A percentile compares a stretch with the other conserved stretches of the same genome.
Conservation (phyloP, 2,329 filamentous ascomycete genomes). For the Gyromitra esculenta region DNA sequence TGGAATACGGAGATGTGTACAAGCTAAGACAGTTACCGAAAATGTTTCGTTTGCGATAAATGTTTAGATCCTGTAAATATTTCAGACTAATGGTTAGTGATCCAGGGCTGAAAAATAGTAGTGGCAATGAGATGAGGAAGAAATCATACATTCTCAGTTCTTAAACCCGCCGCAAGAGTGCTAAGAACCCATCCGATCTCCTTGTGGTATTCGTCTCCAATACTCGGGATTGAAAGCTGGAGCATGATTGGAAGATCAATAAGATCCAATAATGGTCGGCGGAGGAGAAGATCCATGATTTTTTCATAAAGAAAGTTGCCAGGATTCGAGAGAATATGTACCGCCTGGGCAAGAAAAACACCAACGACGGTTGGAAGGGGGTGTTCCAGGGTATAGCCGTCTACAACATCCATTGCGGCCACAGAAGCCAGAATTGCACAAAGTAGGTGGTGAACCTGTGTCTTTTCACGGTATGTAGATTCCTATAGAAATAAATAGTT, state of each 20-base stretch:
- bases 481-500: conserved; percentile 16
- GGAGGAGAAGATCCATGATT: conserved; percentile 55
- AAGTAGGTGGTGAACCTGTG: conserved; percentile 55
- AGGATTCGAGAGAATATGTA: conserved; percentile 54
- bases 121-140: neutral
- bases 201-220: conserved; percentile 55
- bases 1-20: conserved; percentile 46
- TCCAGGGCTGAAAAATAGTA: neutral
- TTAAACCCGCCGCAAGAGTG: conserved; percentile 52
- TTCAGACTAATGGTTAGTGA: neutral
- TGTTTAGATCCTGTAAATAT: conserved; percentile 43
- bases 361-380: conserved; percentile 55
- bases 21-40: conserved; percentile 47
- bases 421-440: conserved; percentile 55
- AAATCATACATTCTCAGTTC: conserved; percentile 39
- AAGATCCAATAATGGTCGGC: conserved; percentile 52
- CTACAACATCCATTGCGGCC: conserved; percentile 8
- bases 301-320: conserved; percentile 57
- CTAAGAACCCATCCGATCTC: conserved; percentile 56
- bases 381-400: conserved; percentile 21
- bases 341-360: conserved; percentile 54
- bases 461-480: conserved; percentile 54
- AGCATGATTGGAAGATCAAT: conserved; percentile 56
- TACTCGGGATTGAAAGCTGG: conserved; percentile 46
- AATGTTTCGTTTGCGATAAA: conserved; percentile 53